These are phyloP conservation scores for Salinomyces thailandicus DNA, from an alignment of 2,329 filamentous ascomycete species.

Conservation along the genomic window DNA sequence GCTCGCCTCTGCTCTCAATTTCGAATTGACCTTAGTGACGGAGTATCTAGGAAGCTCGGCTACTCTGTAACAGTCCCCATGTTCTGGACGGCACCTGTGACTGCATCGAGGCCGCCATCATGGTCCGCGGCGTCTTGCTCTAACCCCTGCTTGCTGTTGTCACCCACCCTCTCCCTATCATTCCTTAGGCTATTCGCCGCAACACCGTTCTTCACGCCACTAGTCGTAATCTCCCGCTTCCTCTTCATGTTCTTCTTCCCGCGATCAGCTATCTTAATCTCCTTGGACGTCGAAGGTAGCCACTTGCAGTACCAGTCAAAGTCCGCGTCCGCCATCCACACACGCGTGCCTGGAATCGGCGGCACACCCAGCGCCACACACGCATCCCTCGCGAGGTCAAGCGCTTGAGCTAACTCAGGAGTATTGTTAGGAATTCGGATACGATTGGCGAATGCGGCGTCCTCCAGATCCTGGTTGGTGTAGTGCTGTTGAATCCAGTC, in stretches of 20 bases:
- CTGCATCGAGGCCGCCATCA: no score
- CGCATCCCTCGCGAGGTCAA: background rate
- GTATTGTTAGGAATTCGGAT: background rate
- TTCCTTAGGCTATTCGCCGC: no score
- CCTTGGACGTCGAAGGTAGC: background rate
- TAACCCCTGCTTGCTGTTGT: no score
- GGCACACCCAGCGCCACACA: background rate
- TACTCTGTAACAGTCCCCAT: no score
- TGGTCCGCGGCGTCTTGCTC: no score
- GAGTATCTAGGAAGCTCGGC: no score
- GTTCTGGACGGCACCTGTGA: no score
- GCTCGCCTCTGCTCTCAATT: no score
- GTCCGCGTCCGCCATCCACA: background rate
- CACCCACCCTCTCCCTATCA: no score
- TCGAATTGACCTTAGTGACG: no score
- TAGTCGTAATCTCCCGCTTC: no score
- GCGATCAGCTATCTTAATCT: background rate
- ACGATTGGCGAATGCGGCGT: background rate
- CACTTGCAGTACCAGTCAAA: background rate
- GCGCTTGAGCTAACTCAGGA: background rate
- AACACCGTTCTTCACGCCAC: no score
- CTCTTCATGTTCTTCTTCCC: background rate
- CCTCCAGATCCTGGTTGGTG: background rate
- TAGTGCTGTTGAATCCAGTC: background rate
- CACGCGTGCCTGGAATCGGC: background rate